Conservation (phyloP, 23 red algal species). For the Gracilariopsis chorda region DNA sequence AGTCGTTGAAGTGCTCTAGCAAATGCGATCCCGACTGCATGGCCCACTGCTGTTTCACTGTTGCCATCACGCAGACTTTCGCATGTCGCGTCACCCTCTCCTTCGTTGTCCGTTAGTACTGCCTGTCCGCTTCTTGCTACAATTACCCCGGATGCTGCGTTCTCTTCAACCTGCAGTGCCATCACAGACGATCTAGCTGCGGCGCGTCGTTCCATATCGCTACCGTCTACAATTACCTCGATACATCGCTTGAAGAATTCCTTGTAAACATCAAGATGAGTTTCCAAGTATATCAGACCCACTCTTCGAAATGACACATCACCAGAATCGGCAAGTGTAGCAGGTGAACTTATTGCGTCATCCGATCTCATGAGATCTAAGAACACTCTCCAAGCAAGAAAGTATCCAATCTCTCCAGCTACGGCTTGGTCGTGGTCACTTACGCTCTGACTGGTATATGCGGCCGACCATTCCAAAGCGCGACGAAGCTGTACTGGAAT, state of each 20-base stretch:
- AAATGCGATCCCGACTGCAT: constrained; percentile 66
- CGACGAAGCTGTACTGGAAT: constrained; percentile 8
- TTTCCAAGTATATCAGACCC: constrained; percentile 26
- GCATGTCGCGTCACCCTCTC: not conserved
- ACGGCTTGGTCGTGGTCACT: not conserved
- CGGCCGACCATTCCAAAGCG: constrained; percentile 28
- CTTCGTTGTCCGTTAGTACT: not conserved
- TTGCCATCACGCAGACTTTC: not conserved
- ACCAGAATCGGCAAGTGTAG: not conserved
- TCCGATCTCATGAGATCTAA: constrained; percentile 29
- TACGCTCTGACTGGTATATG: not conserved
- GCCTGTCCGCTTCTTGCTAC: not conserved
- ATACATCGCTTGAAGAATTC: constrained; percentile 52
- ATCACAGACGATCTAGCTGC: constrained; percentile 33
- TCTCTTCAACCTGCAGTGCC: constrained; percentile 43
- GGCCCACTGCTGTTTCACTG: constrained; percentile 24
- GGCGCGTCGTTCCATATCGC: not conserved
- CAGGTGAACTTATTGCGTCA: not conserved
- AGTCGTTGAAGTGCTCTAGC: constrained; percentile 73
- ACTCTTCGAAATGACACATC: constrained; percentile 67
- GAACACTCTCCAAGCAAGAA: constrained; percentile 64
- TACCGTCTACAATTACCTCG: constrained; percentile 68
- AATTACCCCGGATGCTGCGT: constrained; percentile 23
- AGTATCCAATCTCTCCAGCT: constrained; percentile 31
- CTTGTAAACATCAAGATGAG: not conserved